Percentiles rank a stretch among this genome's conserved stretches.
phyloP scores from a whole-genome alignment of 2,329 filamentous ascomycete genomes.

The Karstenula rhodostoma region DNA sequence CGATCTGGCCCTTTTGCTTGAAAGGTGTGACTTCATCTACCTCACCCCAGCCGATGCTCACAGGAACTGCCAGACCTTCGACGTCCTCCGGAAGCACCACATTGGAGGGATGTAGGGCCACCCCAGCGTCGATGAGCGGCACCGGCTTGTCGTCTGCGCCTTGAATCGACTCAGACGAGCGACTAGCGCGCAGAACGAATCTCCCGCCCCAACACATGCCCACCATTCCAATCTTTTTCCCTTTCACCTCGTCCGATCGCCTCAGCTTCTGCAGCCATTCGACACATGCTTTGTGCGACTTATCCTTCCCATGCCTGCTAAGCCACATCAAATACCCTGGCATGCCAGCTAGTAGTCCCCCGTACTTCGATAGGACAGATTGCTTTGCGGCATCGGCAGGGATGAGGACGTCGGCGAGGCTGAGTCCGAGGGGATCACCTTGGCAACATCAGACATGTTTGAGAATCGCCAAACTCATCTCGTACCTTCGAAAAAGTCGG shows the following conservation, averaged over 20 bases:
- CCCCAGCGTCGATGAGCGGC: slow-evolving; percentile 49
- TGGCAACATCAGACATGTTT: background rate
- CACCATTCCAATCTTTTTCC: slow-evolving; percentile 41
- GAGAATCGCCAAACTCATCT: background rate
- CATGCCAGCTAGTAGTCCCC: slow-evolving; percentile 46
- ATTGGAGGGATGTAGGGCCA: slow-evolving; percentile 50
- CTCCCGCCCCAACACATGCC: slow-evolving; percentile 52
- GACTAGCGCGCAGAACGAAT: slow-evolving; percentile 25
- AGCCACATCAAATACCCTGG: slow-evolving; percentile 35
- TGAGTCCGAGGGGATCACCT: slow-evolving; percentile 29
- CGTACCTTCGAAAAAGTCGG: slow-evolving; percentile 35
- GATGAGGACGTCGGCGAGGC: slow-evolving; percentile 46
- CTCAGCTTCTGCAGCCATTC: slow-evolving; percentile 45
- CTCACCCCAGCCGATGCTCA: slow-evolving; percentile 30
- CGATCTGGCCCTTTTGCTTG: slow-evolving; percentile 28
- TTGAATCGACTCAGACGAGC: slow-evolving; percentile 42
- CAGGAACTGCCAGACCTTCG: slow-evolving; percentile 25
- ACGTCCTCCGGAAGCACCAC: slow-evolving; percentile 46
- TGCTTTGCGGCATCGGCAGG: slow-evolving; percentile 48
- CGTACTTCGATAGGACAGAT: slow-evolving; percentile 48
- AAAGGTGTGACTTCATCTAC: slow-evolving; percentile 24
- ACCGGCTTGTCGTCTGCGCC: slow-evolving; percentile 39
- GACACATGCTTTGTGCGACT: slow-evolving; percentile 45
- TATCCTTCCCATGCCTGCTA: slow-evolving; percentile 41
- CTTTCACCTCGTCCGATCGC: slow-evolving; percentile 34